phyloP scores from a whole-genome alignment of 176 grass and related monocot species.

The Oryza punctata region DNA sequence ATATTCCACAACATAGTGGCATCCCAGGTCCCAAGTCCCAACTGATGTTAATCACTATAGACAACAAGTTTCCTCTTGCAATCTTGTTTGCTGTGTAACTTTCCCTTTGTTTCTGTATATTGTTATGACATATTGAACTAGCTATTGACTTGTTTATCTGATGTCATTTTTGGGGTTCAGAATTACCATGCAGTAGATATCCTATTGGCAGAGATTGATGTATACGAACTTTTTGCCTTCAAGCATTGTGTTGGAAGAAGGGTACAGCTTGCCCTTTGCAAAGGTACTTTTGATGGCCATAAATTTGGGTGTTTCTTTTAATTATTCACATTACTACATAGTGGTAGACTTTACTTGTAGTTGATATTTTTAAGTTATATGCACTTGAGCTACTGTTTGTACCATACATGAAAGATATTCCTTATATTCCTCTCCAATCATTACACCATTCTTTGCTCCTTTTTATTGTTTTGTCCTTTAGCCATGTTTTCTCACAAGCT shows the following conservation, averaged over 20 bases:
- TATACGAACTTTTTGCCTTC: conserved; percentile 96
- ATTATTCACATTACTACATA: conserved; percentile 7
- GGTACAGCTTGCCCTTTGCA: conserved; percentile 86
- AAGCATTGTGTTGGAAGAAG: conserved; percentile 92
- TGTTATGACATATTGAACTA: conserved; percentile 10
- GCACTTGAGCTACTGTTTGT: neutral
- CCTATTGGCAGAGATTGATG: conserved; percentile 92
- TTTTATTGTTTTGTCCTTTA: neutral
- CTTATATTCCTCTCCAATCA: neutral
- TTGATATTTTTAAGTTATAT: conserved; percentile 6
- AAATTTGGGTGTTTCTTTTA: conserved; percentile 6
- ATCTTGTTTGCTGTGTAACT: neutral
- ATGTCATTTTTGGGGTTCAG: conserved; percentile 42
- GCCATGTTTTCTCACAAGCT: neutral
- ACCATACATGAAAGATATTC: neutral
- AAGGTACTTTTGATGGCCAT: conserved; percentile 56
- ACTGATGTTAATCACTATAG: conserved; percentile 11
- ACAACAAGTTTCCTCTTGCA: neutral
- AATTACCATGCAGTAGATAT: conserved; percentile 91
- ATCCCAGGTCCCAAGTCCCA: neutral
- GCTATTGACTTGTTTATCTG: conserved; percentile 19
- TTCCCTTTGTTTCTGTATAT: conserved; percentile 1
- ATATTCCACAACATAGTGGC: conserved; percentile 20
- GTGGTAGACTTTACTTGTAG: conserved; percentile 1
- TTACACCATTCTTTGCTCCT: neutral